Conservation (phyloP, 345 rosid species). For the Cardamine chenopodiifolia region DNA sequence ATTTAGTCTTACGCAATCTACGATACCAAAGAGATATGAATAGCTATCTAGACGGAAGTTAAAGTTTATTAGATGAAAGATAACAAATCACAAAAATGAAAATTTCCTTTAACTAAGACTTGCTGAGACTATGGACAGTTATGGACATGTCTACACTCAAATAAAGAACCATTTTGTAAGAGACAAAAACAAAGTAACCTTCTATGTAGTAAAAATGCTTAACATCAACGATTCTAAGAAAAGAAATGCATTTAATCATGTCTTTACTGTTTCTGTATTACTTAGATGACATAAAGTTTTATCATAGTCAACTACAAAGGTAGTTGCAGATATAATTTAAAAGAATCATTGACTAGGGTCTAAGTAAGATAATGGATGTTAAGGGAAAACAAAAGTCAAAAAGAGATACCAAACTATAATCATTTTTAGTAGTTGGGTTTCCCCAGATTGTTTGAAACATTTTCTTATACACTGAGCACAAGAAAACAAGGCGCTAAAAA, state of each 20-base stretch:
- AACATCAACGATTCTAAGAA: background rate
- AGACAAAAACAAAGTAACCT: background rate
- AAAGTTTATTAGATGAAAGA: background rate
- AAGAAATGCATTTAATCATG: background rate
- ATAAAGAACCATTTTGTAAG: background rate
- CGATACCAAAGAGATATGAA: background rate
- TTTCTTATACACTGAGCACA: conserved; percentile 22
- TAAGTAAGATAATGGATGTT: background rate
- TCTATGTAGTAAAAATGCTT: background rate
- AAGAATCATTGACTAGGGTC: conserved; percentile 23
- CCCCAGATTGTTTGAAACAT: conserved; percentile 22
- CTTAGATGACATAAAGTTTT: conserved; percentile 7
- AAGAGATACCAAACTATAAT: conserved; percentile 7
- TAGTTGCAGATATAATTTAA: conserved; percentile 15
- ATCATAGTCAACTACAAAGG: conserved; percentile 19
- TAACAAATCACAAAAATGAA: background rate
- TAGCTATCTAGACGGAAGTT: background rate
- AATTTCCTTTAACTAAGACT: background rate
- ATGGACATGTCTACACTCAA: background rate
- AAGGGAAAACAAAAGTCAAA: background rate
- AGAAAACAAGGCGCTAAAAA: conserved; percentile 13
- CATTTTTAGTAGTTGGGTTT: background rate
- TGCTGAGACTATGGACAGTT: background rate
- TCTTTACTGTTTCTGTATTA: background rate
- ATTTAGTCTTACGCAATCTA: background rate